Percentiles rank a stretch among this genome's conserved stretches.
These are phyloP conservation scores for Cladosporium sphaerospermum DNA, from an alignment of 2,329 filamentous ascomycete species.

Conservation along the genomic window DNA sequence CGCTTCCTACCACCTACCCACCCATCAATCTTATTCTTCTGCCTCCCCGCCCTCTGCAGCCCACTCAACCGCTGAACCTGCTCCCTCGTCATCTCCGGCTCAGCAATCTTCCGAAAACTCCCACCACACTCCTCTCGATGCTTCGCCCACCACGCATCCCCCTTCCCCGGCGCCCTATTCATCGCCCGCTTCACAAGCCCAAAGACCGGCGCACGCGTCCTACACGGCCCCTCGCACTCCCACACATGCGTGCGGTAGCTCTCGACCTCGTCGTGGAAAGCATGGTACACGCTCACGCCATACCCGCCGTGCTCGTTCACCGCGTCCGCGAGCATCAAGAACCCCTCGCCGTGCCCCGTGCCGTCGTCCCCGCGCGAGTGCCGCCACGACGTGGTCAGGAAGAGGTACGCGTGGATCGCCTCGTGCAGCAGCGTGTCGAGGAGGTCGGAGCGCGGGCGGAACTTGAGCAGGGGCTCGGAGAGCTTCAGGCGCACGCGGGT, in stretches of 20 bases:
- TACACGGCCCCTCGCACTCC: conserved; percentile 39
- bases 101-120: conserved; percentile 35
- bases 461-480: conserved; percentile 40
- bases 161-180: conserved; percentile 38
- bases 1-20: conserved; percentile 29
- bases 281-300: conserved; percentile 38
- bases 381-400: conserved; percentile 39
- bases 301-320: conserved; percentile 40
- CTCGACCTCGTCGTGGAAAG: conserved; percentile 42
- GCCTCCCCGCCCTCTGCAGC: conserved; percentile 36
- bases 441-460: conserved; percentile 37
- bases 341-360: conserved; percentile 39
- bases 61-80: conserved; percentile 34
- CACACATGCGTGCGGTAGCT: conserved; percentile 41
- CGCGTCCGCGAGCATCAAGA: conserved; percentile 39
- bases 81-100: conserved; percentile 38
- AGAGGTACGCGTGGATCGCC: conserved; percentile 42
- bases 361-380: conserved; percentile 37
- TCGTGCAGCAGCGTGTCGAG: conserved; percentile 42
- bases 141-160: conserved; percentile 37
- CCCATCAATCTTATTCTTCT: conserved; percentile 40
- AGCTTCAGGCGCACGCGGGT: conserved; percentile 38
- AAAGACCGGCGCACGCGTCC: conserved; percentile 34
- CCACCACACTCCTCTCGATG: conserved; percentile 39
- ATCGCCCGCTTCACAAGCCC: conserved; percentile 42